Evolutionary conservation across 768 basidiomycete genomes (phyloP), one percentile per base, ranked within the genome.

Genomic region (Chlorophyllum brunneum): DNA sequence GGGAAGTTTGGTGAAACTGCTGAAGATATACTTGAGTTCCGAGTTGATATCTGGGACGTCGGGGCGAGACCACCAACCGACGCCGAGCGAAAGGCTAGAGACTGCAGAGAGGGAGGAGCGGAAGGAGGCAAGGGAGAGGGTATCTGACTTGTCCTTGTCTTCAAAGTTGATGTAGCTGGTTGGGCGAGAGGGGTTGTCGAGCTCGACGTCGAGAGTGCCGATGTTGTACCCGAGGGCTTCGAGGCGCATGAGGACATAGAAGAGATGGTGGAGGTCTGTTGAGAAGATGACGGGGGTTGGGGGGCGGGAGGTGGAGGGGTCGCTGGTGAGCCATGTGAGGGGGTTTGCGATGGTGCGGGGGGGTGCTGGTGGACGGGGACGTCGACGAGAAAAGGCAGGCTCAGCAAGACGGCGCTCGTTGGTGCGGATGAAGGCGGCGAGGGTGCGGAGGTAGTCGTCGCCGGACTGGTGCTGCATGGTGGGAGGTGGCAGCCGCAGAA

Each of bases 1-100:
- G 13, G 93, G 93, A 0, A 97, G 73, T 68, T 89, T 92, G 38
- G 92, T 97, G 72, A 95, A 92, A 63, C 85, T 81, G 64, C 91
- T 92, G 71, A 84, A 95, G 56, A 95, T 77, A 67, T 85, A 92
- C 65, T 83, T 92, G 65, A 95, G 82, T 61, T 92, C 88, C 2
- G 73, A 63, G 50, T 93, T 86, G 58, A 88, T 68, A 54, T 63
- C 77, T 9, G 78, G 80, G 31, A 78, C 79, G 51, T 82, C 77
- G 4, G 77, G 64, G 54, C 75, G 72, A 38, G 76, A 69, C 88
- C 87, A 93, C 88, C 88, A 91, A 45, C 81, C 75, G 4, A 68
- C 73, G 26, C 87, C 83, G 29, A 95, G 71, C 0, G 91, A 92
- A 24, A 92, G 72, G 27, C 72, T 76, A 26, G 90, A 92, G 27